A percentile compares a stretch with the other conserved stretches of the same genome.
phyloP scores from a whole-genome alignment of 352 stramenopile genomes.

The Pythium plurisporium region DNA sequence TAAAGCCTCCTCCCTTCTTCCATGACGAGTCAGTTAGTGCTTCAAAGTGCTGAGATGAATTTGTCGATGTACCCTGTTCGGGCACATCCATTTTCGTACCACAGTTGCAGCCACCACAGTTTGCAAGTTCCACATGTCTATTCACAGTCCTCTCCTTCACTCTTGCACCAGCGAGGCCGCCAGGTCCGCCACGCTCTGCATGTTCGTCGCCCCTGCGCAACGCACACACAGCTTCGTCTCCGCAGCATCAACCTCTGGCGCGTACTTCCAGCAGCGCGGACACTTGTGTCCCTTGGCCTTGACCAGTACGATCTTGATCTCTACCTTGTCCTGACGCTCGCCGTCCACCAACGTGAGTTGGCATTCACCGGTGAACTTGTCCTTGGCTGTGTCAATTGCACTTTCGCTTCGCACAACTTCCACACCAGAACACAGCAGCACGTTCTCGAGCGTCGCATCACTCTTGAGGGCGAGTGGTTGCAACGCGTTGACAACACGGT shows the following conservation, averaged over 20 bases:
- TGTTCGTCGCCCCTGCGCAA: constrained; percentile 43
- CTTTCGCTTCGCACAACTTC: constrained; percentile 30
- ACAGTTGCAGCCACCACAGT: too few species aligned
- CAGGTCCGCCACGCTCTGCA: constrained; percentile 44
- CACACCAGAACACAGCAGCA: constrained; percentile 69
- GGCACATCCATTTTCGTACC: too few species aligned
- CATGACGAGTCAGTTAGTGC: too few species aligned
- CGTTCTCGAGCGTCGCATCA: constrained; percentile 53
- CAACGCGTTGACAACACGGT: constrained; percentile 40
- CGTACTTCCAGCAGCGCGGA: constrained; percentile 86
- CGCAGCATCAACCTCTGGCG: constrained; percentile 41
- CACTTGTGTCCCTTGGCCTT: constrained; percentile 79
- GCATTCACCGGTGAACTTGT: constrained; percentile 24
- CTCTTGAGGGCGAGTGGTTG: constrained; percentile 48
- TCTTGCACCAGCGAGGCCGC: constrained; percentile 42
- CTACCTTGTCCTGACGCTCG: constrained; percentile 27
- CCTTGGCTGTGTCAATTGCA: not conserved
- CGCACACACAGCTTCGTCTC: constrained; percentile 55
- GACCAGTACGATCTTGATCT: constrained; percentile 52
- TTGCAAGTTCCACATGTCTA: too few species aligned
- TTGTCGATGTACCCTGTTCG: too few species aligned
- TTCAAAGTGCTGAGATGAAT: too few species aligned
- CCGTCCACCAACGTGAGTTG: constrained; percentile 31
- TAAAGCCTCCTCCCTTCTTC: too few species aligned
- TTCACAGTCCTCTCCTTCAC: too few species aligned